Evolutionary conservation across 495 filamentous ascomycete species (phyloP).

Genomic region (Xylaria cubensis): DNA sequence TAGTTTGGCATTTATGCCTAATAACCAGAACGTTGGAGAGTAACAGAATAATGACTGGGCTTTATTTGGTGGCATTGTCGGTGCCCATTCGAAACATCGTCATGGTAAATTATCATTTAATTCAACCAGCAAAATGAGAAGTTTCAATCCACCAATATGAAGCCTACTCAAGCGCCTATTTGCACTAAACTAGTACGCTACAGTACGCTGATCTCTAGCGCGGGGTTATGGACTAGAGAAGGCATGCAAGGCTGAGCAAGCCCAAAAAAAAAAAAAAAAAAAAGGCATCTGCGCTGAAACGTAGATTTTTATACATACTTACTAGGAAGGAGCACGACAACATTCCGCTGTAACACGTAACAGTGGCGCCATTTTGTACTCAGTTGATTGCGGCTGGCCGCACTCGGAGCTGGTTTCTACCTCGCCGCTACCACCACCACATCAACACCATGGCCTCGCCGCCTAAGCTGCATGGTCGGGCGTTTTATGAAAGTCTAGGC

Average conservation of each 20-base stretch:
- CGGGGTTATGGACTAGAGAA: neutral
- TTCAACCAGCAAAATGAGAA: too few species aligned
- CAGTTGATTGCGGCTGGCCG: slow-evolving; percentile 12
- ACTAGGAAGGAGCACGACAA: neutral
- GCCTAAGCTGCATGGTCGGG: slow-evolving; percentile 69
- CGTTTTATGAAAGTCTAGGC: slow-evolving; percentile 92
- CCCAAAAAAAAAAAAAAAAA: neutral
- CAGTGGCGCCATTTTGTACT: slow-evolving; percentile 18
- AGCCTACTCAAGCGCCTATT: too few species aligned
- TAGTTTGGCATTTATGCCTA: too few species aligned
- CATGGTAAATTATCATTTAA: too few species aligned
- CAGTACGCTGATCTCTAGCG: neutral
- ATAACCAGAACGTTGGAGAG: too few species aligned
- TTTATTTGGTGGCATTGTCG: too few species aligned
- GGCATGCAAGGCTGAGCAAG: slow-evolving; percentile 15
- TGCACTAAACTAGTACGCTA: too few species aligned
- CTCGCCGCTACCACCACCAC: neutral
- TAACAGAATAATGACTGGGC: too few species aligned
- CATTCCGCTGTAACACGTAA: neutral
- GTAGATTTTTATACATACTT: neutral
- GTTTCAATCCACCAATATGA: too few species aligned
- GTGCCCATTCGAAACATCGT: too few species aligned
- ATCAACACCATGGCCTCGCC: slow-evolving; percentile 19
- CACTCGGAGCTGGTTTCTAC: slow-evolving; percentile 9
- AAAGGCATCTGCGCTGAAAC: neutral